These are phyloP conservation scores for Rusavskia elegans DNA, from an alignment of 495 filamentous ascomycete genomes.

Conservation along the genomic window DNA sequence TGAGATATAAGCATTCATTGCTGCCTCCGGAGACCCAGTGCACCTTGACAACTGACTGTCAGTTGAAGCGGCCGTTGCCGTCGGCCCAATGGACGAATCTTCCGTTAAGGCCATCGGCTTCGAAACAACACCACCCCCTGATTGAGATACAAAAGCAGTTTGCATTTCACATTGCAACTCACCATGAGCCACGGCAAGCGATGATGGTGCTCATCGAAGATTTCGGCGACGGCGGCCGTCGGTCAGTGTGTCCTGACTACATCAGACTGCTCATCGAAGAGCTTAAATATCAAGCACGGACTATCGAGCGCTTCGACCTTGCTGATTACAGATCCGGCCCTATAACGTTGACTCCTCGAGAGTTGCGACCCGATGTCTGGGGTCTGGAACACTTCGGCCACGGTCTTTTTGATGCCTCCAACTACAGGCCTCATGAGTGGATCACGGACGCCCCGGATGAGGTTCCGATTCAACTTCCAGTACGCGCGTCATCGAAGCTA, in stretches of 20 bases:
- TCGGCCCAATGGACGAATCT: not conserved
- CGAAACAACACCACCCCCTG: not conserved
- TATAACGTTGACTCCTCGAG: not conserved
- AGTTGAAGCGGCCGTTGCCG: not conserved
- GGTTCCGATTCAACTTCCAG: not conserved
- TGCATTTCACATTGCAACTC: constrained; percentile 9
- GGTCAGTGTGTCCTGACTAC: constrained; percentile 9
- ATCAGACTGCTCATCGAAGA: constrained; percentile 9
- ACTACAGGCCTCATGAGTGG: constrained; percentile 3
- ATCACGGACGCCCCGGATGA: constrained; percentile 1
- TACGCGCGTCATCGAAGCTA: not conserved
- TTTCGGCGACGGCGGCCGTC: constrained; percentile 8
- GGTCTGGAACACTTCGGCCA: not conserved
- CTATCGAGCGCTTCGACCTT: constrained; percentile 5
- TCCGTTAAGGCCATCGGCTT: not conserved
- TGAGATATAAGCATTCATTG: constrained; percentile 16
- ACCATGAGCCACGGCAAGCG: constrained; percentile 7
- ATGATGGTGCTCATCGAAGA: constrained; percentile 4
- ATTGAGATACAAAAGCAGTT: constrained; percentile 9
- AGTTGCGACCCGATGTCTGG: not conserved
- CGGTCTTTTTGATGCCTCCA: not conserved
- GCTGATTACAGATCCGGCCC: not conserved
- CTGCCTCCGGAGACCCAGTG: constrained; percentile 8
- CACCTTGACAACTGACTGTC: constrained; percentile 1
- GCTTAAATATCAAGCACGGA: constrained; percentile 10